These are phyloP conservation scores for Annulohypoxylon maeteangense DNA, from an alignment of 495 filamentous ascomycete species.

Conservation along the genomic window DNA sequence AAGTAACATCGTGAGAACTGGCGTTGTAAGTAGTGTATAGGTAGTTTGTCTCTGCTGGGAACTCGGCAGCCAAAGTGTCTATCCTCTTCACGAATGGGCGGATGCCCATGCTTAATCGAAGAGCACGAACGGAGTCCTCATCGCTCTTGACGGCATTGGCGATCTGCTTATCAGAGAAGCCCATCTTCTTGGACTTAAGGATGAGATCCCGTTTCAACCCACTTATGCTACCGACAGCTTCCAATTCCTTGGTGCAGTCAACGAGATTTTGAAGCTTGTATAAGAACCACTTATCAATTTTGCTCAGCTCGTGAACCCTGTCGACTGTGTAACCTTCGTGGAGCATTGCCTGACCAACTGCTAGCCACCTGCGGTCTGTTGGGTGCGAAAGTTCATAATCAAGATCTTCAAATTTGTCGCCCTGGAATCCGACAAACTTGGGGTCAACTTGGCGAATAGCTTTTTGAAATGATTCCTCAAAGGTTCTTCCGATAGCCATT, in stretches of 20 bases:
- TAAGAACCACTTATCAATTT: conserved; percentile 97
- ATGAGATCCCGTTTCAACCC: conserved; percentile 88
- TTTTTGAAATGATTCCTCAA: conserved; percentile 99
- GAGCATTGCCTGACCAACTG: conserved; percentile 96
- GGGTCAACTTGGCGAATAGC: conserved; percentile 97
- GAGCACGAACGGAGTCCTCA: conserved; percentile 89
- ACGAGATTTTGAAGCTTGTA: conserved; percentile 98
- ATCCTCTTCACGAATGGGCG: conserved; percentile 90
- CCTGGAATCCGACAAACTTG: conserved; percentile 90
- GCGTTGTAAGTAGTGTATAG: conserved; percentile 99
- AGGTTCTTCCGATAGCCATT: conserved; percentile 98
- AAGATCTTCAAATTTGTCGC: conserved; percentile 90
- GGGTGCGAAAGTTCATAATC: conserved; percentile 91
- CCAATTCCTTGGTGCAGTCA: conserved; percentile 84
- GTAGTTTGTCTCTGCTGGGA: conserved; percentile 97
- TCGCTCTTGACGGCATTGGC: conserved; percentile 82
- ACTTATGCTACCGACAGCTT: conserved; percentile 86
- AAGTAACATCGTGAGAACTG: conserved; percentile 91
- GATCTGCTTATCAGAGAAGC: conserved; percentile 97
- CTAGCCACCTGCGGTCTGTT: conserved; percentile 94
- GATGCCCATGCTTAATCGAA: conserved; percentile 86
- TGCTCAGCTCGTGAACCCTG: conserved; percentile 88
- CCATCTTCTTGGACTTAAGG: conserved; percentile 92
- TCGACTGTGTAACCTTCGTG: conserved; percentile 96
- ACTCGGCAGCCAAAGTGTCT: conserved; percentile 95